Evolutionary conservation across 306 rosid genomes (phyloP), one percentile per base, ranked within the genome.

Genomic region (Crataegus laevigata): DNA sequence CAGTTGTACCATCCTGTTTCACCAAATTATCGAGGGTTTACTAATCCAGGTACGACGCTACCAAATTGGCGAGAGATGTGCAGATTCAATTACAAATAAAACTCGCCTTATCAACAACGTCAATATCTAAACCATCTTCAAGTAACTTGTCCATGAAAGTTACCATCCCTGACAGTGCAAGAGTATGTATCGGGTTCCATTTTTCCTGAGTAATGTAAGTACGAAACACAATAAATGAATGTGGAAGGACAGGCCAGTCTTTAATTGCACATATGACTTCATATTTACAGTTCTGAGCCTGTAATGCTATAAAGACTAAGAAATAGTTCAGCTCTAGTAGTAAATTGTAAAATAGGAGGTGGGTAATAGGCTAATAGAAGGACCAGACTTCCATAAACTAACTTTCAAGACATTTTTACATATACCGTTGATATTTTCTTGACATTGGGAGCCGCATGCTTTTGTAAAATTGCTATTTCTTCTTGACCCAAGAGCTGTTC

Each of bases 401-500:
- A 58, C 11, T 65, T n/a, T 17, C 14, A 30, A 42, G 29, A 38
- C 52, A 26, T 32, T 42, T 8, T 22, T 58, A 71, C 11, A 61
- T 21, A 11, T 86, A 94, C 98, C 22, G 96, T 85, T 76, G 92
- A 87, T 80, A 91, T 76, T 75, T 85, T 94, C 70, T 77, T 86
- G 81, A 94, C 66, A 75, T 87, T 63, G 69, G 94, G 89, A 78
- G 85, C 78, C 19, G 79, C 81, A 86, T 89, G 87, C 84, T 84
- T 90, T 66, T 81, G 86, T 85, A 91, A 81, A 79, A 86, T 88
- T 57, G 82, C 93, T 77, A 82, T 77, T 91, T 91, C 96, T 85
- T 89, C 93, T 8, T 89, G 91, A 66, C 77, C 93, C 88, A 94
- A 83, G 78, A 94, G 96, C 72, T 76, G 91, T 81, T 94, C 98